A percentile compares a stretch with the other conserved stretches of the same genome.
Evolutionary conservation across 2,329 filamentous ascomycete species (phyloP).

Genomic region (Colletotrichum salicis): DNA sequence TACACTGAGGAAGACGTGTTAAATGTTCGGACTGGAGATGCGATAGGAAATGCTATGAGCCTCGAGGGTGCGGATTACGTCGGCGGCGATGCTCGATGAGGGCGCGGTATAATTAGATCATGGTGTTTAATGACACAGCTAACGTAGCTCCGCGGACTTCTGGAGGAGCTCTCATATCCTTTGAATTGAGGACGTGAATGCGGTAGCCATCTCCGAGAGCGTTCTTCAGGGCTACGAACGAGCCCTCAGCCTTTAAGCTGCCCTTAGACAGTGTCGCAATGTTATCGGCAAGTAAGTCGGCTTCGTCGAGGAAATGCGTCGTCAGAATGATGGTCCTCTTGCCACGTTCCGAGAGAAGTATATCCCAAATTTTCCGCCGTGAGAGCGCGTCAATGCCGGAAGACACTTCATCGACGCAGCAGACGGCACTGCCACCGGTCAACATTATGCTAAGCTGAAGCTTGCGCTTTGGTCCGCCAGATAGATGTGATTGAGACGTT

Average conservation of each 20-base stretch:
- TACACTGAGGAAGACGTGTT: constrained; percentile 89
- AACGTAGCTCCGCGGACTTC: constrained; percentile 66
- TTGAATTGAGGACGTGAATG: constrained; percentile 49
- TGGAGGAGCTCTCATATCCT: constrained; percentile 57
- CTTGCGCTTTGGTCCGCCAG: constrained; percentile 81
- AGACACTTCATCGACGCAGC: constrained; percentile 80
- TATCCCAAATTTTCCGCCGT: constrained; percentile 61
- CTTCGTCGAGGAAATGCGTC: constrained; percentile 82
- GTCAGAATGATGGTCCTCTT: constrained; percentile 75
- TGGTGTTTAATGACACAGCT: constrained; percentile 73
- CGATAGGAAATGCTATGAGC: constrained; percentile 79
- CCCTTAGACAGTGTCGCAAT: constrained; percentile 78
- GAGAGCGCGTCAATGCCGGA: constrained; percentile 79
- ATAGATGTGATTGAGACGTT: constrained; percentile 70
- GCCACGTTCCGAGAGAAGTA: constrained; percentile 74
- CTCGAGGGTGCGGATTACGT: constrained; percentile 77
- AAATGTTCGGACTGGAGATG: constrained; percentile 88
- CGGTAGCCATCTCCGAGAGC: constrained; percentile 62
- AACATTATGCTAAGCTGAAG: constrained; percentile 84
- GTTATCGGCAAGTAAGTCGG: constrained; percentile 76
- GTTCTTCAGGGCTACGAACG: constrained; percentile 75
- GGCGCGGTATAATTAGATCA: constrained; percentile 79
- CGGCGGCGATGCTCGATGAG: constrained; percentile 75
- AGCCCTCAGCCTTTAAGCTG: constrained; percentile 72
- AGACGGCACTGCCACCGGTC: constrained; percentile 77